A percentile compares a stretch with the other conserved stretches of the same genome.
Evolutionary conservation across 768 basidiomycete species (phyloP).

Genomic region (Termitomyces bulborhizus): DNA sequence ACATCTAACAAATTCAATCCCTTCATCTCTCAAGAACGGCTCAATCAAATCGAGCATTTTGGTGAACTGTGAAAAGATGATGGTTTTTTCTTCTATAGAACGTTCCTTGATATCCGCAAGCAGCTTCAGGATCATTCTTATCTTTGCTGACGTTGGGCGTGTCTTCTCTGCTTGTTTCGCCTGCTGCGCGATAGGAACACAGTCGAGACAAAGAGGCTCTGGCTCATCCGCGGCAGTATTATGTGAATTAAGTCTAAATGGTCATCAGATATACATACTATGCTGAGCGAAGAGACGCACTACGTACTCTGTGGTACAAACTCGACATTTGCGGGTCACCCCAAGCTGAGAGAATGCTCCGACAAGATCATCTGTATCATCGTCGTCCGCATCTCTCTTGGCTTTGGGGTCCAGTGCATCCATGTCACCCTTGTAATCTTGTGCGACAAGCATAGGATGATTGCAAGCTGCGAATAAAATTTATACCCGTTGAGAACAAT

Average conservation of each 20-base stretch:
- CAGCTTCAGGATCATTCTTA: conserved; percentile 73
- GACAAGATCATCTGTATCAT: conserved; percentile 70
- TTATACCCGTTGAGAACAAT: background rate
- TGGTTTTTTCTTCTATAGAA: conserved; percentile 78
- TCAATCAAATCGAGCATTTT: conserved; percentile 81
- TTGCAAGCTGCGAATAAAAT: conserved; percentile 62
- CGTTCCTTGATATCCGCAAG: conserved; percentile 58
- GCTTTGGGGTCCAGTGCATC: conserved; percentile 71
- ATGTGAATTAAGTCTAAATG: conserved; percentile 27
- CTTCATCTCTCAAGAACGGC: conserved; percentile 67
- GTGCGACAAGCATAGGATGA: conserved; percentile 77
- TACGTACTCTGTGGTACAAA: conserved; percentile 65
- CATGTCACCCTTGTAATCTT: conserved; percentile 65
- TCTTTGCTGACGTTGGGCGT: conserved; percentile 80
- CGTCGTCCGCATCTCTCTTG: conserved; percentile 45
- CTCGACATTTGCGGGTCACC: conserved; percentile 67
- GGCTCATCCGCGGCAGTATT: conserved; percentile 34
- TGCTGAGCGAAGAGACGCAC: conserved; percentile 28
- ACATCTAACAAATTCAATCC: conserved; percentile 82
- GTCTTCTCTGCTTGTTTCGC: conserved; percentile 41
- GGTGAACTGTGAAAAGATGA: conserved; percentile 94
- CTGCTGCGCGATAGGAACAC: conserved; percentile 45
- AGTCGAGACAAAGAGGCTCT: conserved; percentile 51
- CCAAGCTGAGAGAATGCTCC: conserved; percentile 66
- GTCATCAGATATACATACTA: background rate